Evolutionary conservation across 139 green algal species (phyloP).

Genomic region (Chlamydomonas applanata): DNA sequence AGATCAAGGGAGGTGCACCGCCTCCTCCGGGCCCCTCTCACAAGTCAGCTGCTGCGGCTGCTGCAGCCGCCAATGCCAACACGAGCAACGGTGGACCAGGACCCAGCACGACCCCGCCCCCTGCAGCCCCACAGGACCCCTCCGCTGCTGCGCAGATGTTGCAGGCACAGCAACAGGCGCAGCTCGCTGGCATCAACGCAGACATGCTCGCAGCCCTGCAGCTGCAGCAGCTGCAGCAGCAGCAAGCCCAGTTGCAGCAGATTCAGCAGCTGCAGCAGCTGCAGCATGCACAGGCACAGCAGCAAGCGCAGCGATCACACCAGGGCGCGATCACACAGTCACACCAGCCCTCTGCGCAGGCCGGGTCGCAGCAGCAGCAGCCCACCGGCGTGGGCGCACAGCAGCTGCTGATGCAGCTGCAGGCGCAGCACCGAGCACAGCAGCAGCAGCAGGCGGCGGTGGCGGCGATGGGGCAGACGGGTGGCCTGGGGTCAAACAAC

Average conservation of each 20-base stretch:
- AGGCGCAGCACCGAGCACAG: conserved; percentile 3
- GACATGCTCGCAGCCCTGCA: conserved; percentile 3
- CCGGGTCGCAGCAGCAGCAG: not conserved
- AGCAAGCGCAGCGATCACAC: not conserved
- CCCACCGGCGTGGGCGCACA: not conserved
- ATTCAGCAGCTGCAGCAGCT: conserved; percentile 10
- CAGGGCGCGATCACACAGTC: not conserved
- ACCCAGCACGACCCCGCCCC: not conserved
- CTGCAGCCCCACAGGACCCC: not conserved
- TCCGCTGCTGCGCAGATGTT: too few relatives aligned
- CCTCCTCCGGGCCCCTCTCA: not conserved
- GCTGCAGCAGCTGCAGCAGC: not conserved
- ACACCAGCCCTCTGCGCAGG: too few relatives aligned
- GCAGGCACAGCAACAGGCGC: too few relatives aligned
- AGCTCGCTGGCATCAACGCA: not conserved
- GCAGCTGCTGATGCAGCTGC: conserved; percentile 8
- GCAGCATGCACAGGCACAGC: conserved; percentile 5
- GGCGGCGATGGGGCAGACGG: too few relatives aligned
- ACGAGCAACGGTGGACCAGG: not conserved
- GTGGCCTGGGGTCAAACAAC: too few relatives aligned
- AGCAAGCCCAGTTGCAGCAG: not conserved
- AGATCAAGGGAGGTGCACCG: not conserved
- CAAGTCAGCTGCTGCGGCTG: conserved; percentile 1
- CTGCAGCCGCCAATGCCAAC: too few relatives aligned
- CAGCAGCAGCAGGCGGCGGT: conserved; percentile 8